Evolutionary conservation across 768 basidiomycete genomes (phyloP), one percentile per base, ranked within the genome.

Genomic region (Russula earlei): DNA sequence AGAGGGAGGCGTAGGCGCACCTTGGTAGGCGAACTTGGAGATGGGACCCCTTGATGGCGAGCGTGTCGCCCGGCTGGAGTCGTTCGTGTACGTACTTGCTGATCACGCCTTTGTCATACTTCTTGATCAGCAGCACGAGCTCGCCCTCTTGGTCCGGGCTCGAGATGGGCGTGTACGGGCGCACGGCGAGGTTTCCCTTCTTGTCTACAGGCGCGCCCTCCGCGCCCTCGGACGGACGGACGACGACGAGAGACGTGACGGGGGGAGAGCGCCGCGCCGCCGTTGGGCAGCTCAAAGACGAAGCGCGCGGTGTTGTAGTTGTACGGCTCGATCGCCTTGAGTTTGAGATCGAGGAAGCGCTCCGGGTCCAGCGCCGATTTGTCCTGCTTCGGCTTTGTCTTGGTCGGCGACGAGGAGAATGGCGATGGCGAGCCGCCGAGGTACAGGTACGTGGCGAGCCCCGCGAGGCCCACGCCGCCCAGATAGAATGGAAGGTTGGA

Each of bases 151-250:
- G 66, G 55, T 92, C 83, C 8, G 89, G 78, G 0, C 81, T 71
- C 20, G 93, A 93, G 61, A 91, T 81, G 50, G 96, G 92, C 4
- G 96, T 99, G 71, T 99, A 99, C 0, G 96, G 91, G 52, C 92
- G 81, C 61, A 86, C 77, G 70, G 93, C 81, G 49, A 91, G 88
- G 63, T 91, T 91, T 59, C 91, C 94, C 66, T 92, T 90, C 64
- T 70, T 74, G 67, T 84, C 84, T 59, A 86, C 34, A 73, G 76
- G 48, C 81, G 40, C 50, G 1, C 31, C 44, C 2, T n/a, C 9
- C 1, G 31, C 81, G 19, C 81, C 76, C 60, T 84, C 78, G 0
- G 87, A 82, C 15, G 91, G 75, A 70, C 83, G 86, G 63, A 93
- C 80, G 52, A 91, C 66, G 15, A 98, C 74, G 60, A 84, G 87